Evolutionary conservation across 2,329 filamentous ascomycete species (phyloP), one percentile per base, ranked within the genome.

Genomic region (Bipolaris bicolor): DNA sequence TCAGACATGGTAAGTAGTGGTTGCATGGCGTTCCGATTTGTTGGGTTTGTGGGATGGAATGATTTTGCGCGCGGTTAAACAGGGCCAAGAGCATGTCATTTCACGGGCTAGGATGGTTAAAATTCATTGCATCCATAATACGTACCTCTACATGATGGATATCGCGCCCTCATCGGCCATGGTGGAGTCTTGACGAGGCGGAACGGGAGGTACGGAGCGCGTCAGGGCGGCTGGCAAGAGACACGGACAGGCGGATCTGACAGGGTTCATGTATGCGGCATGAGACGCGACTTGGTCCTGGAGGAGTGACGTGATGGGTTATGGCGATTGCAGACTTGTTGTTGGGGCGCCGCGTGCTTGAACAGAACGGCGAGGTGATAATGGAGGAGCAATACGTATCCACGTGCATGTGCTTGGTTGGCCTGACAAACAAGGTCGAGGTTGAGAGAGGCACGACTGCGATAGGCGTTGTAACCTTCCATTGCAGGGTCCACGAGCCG

Each of bases 121-220:
- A 44, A 37, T n/a, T 16, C 5, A 20, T 18, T 44, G 37, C 44
- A 45, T 49, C 39, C 22, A 54, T 54, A 29, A 37, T 53, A 7
- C 44, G 48, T 31, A 37, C 37, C 31, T 37, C 44, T 54, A 45
- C 22, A 54, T 49, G 29, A 37, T 53, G 13, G 49, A 53, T 31
- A 37, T 37, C 26, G 49, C 49, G 43, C 37, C 7, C 18, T 24
- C 33, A 31, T 44, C 20, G 31, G 26, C 24, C 33, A 39, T 29
- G 31, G 50, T 47, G 49, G 43, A 52, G 50, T 39, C 33, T 37
- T 34, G 51, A 49, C n/a, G 29, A 45, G 41, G 55, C 50, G 55
- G 55, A 57, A 57, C 55, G 55, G 55, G 55, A 57, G 55, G 55
- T 57, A 57, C 55, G 55, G 55, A 54, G 45, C 55, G 55, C 33